Conservation (phyloP, 495 filamentous ascomycete species). For the Penicillium canescens region DNA sequence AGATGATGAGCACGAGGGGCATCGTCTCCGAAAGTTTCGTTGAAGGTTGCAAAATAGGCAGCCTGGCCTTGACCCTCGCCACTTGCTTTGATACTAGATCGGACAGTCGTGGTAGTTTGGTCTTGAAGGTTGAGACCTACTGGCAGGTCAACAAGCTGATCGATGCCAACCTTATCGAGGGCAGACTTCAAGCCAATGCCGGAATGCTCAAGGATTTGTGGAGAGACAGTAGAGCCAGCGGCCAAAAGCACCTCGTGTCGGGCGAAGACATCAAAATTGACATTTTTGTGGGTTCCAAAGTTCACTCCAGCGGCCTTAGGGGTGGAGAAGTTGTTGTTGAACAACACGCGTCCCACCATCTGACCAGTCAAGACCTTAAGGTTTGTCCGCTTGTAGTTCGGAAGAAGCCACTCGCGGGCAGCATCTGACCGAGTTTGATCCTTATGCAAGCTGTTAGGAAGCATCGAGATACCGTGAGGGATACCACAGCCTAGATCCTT, state of each 20-base stretch:
- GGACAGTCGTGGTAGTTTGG: constrained; percentile 32
- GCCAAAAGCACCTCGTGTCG: constrained; percentile 55
- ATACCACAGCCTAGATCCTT: constrained; percentile 25
- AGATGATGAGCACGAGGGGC: constrained; percentile 12
- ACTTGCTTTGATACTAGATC: constrained; percentile 3
- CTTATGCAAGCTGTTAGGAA: constrained; percentile 21
- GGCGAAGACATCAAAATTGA: constrained; percentile 32
- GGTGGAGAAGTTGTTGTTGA: constrained; percentile 14
- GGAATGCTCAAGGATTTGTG: constrained; percentile 49
- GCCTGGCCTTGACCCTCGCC: constrained; percentile 27
- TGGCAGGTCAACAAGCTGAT: constrained; percentile 54
- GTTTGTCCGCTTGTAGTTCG: constrained; percentile 41
- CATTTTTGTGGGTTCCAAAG: constrained; percentile 35
- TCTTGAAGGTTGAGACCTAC: constrained; percentile 50
- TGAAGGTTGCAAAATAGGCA: constrained; percentile 29
- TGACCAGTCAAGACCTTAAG: constrained; percentile 48
- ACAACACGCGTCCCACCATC: constrained; percentile 41
- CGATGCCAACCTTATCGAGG: constrained; percentile 45
- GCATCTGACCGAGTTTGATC: constrained; percentile 36
- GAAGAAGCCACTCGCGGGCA: constrained; percentile 51
- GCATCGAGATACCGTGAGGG: constrained; percentile 31
- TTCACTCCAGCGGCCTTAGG: constrained; percentile 26
- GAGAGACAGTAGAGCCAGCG: constrained; percentile 55
- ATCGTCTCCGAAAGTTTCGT: constrained; percentile 23
- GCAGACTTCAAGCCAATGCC: constrained; percentile 40